phyloP scores from a whole-genome alignment of 2,329 filamentous ascomycete species.

The Colletotrichum spaethianum region DNA sequence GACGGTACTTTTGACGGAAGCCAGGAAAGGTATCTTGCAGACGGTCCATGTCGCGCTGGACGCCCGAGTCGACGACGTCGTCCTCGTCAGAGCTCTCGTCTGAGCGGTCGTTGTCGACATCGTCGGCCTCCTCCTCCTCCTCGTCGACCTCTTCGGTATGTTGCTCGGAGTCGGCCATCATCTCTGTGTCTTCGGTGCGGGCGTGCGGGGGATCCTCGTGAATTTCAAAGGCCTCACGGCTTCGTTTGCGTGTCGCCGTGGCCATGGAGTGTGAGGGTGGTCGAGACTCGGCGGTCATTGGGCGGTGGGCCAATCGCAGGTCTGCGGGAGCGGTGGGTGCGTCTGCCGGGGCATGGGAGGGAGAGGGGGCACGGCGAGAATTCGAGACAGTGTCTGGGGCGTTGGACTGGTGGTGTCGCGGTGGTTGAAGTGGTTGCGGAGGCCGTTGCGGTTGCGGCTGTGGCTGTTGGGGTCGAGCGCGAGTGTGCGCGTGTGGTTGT shows the following conservation, averaged over 20 bases:
- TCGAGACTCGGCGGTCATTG: constrained; percentile 25
- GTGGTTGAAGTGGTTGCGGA: neutral
- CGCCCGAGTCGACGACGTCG: constrained; percentile 73
- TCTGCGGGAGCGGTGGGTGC: constrained; percentile 6
- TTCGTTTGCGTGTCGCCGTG: constrained; percentile 43
- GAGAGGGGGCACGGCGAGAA: constrained; percentile 6
- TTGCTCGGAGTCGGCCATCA: constrained; percentile 61
- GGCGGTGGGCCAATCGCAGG: constrained; percentile 37
- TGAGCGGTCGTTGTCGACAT: constrained; percentile 59
- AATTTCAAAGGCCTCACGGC: constrained; percentile 60
- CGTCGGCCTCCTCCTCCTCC: constrained; percentile 56
- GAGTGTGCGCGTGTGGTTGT: neutral
- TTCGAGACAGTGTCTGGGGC: constrained; percentile 28
- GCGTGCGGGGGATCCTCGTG: constrained; percentile 61
- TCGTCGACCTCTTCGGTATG: constrained; percentile 55
- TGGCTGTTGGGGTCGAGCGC: neutral
- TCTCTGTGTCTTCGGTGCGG: constrained; percentile 63
- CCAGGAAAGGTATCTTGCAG: constrained; percentile 87
- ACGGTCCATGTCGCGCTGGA: constrained; percentile 89
- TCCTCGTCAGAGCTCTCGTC: constrained; percentile 71
- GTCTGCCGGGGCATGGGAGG: constrained; percentile 34
- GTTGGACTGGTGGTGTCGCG: neutral
- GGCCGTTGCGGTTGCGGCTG: neutral
- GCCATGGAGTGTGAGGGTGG: constrained; percentile 30
- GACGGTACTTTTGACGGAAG: constrained; percentile 85